Evolutionary conservation across 306 rosid species (phyloP), one percentile per base, ranked within the genome.

Genomic region (Cyamopsis tetragonoloba): DNA sequence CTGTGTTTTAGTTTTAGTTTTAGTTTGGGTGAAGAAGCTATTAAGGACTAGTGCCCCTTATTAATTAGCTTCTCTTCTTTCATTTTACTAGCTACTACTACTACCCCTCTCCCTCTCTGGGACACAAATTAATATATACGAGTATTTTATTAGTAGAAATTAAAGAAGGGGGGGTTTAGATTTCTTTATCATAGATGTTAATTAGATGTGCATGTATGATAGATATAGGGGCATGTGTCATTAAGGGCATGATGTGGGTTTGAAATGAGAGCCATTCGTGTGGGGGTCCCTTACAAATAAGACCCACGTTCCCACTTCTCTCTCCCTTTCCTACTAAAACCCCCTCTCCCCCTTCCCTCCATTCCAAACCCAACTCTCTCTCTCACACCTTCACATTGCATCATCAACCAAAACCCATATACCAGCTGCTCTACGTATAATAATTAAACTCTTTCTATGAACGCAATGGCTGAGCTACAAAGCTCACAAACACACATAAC

Each of bases 221-320:
- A 6, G 22, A 3, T 37, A 61, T 23, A 48, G 35, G 7, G 37
- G 2, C 17, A 69, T 27, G 31, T 14, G 14, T 54, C 17, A 62
- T 72, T 32, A 63, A 57, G 62, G 62, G 46, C 19, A 72, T 60
- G 32, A 61, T 26, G 56, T 5, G 66, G 59, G 67, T 23, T 38
- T 19, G 66, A 37, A 41, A 24, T 62, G 27, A 66, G 56, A 72
- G 65, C 66, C 83, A 51, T 70, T 74, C 77, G 86, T 77, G 82
- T 58, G 75, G 67, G 80, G 83, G 75, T 49, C 81, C 44, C 69
- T 28, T 35, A 13, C 51, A 65, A 64, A 70, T 74, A 82, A 65
- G 79, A 62, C 76, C 79, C 89, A 61, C 86, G 69, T 78, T 68
- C 62, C 70, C 13, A 60, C 76, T 68, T 10, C 66, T 54, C 74